Conservation (phyloP, 345 rosid species). For the Pistacia vera region DNA sequence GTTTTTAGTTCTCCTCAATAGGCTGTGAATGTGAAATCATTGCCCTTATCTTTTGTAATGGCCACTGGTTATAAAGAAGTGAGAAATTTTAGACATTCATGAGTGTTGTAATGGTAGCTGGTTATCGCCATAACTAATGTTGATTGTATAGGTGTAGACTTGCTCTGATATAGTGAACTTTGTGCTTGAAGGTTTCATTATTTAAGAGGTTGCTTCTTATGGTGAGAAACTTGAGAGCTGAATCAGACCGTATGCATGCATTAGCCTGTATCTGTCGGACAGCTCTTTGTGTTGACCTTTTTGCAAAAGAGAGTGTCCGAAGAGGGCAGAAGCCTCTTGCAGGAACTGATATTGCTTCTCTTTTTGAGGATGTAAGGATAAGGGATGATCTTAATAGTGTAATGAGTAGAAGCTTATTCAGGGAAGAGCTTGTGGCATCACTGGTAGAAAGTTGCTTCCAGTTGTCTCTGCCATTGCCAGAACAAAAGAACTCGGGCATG, state of each 20-base stretch:
- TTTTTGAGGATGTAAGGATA: slow-evolving; percentile 86
- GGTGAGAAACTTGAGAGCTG: slow-evolving; percentile 98
- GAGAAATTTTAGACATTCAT: neutral
- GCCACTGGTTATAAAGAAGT: neutral
- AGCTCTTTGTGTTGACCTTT: slow-evolving; percentile 97
- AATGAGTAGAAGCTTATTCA: slow-evolving; percentile 82
- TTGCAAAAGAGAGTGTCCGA: slow-evolving; percentile 92
- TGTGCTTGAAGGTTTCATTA: slow-evolving; percentile 77
- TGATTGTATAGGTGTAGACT: neutral
- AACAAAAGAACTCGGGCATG: slow-evolving; percentile 91
- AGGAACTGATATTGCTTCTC: slow-evolving; percentile 96
- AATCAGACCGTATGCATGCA: slow-evolving; percentile 98
- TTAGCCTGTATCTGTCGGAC: slow-evolving; percentile 97
- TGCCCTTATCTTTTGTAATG: neutral
- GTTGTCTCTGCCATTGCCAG: slow-evolving; percentile 93
- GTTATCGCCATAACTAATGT: neutral
- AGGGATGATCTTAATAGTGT: slow-evolving; percentile 85
- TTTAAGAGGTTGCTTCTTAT: slow-evolving; percentile 92
- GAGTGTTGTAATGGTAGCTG: neutral
- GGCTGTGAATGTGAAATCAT: slow-evolving; percentile 1
- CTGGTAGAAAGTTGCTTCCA: slow-evolving; percentile 99
- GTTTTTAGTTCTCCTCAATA: neutral
- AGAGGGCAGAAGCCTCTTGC: slow-evolving; percentile 98
- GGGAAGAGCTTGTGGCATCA: slow-evolving; percentile 96
- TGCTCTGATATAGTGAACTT: slow-evolving; percentile 23